These are phyloP conservation scores for Podosphaera leucotricha DNA, from an alignment of 2,329 filamentous ascomycete species.

Conservation along the genomic window DNA sequence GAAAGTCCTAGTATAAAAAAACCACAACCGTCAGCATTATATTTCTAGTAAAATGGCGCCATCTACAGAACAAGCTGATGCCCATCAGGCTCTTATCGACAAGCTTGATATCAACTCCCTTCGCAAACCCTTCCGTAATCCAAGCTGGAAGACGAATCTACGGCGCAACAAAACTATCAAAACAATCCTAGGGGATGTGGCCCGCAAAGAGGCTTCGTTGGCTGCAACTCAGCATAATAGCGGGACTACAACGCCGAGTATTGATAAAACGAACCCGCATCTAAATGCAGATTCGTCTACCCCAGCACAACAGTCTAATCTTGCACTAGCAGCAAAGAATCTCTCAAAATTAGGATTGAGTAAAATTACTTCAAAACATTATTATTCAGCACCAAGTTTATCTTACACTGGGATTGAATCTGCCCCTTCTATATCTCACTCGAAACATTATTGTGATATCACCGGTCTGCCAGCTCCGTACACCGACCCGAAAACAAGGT, in stretches of 20 bases:
- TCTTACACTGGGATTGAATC: conserved; percentile 97
- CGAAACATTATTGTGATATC: conserved; percentile 85
- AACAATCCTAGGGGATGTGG: conserved; percentile 74
- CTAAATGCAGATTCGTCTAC: conserved; percentile 20
- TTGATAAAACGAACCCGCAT: conserved; percentile 28
- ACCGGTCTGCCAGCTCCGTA: conserved; percentile 84
- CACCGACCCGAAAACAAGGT: conserved; percentile 77
- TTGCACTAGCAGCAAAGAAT: conserved; percentile 72
- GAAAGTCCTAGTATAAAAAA: no score
- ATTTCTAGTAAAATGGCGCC: conserved; percentile 9
- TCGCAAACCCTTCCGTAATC: conserved; percentile 75
- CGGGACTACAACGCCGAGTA: conserved; percentile 46
- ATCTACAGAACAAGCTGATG: conserved; percentile 22
- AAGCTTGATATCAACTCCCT: conserved; percentile 73
- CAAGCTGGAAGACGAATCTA: conserved; percentile 74
- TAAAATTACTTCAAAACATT: conserved; percentile 36
- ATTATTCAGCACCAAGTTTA: conserved; percentile 32
- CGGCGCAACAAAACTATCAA: conserved; percentile 99
- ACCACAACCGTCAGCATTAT: no score
- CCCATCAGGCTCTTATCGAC: conserved; percentile 70
- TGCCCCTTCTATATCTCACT: conserved; percentile 64
- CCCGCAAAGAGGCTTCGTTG: conserved; percentile 71
- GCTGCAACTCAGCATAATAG: conserved; percentile 63
- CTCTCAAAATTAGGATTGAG: conserved; percentile 74
- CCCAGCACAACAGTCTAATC: conserved; percentile 34